These are phyloP conservation scores for Metahyphopichia silvanorum DNA, from an alignment of 805 yeast genomes.

Conservation along the genomic window DNA sequence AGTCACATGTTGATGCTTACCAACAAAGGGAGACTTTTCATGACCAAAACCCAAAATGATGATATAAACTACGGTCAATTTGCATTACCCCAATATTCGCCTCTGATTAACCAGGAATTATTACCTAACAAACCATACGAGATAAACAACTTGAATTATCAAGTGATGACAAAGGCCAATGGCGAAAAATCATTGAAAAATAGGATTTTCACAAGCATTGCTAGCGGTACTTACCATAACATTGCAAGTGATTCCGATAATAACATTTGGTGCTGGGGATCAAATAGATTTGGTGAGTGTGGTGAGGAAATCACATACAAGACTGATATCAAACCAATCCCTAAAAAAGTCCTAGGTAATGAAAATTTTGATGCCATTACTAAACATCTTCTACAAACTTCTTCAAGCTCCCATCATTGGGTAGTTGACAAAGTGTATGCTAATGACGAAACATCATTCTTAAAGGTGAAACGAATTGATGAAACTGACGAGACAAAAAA, in stretches of 20 bases:
- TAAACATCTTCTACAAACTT: constrained; percentile 30
- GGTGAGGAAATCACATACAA: constrained; percentile 66
- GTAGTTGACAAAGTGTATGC: constrained; percentile 58
- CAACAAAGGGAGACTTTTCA: constrained; percentile 55
- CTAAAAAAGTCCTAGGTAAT: constrained; percentile 39
- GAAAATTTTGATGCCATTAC: constrained; percentile 11
- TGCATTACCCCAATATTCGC: constrained; percentile 74
- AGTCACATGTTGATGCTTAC: constrained; percentile 68
- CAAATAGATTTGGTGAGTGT: constrained; percentile 79
- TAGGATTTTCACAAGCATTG: constrained; percentile 55
- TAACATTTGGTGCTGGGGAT: constrained; percentile 81
- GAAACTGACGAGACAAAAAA: constrained; percentile 13
- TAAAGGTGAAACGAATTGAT: constrained; percentile 22
- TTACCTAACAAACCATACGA: constrained; percentile 37
- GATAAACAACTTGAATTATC: constrained; percentile 55
- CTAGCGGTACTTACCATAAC: constrained; percentile 73
- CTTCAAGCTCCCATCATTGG: constrained; percentile 30
- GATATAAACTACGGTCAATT: constrained; percentile 68
- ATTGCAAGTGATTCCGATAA: constrained; percentile 68
- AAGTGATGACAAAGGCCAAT: constrained; percentile 17
- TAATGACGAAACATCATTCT: constrained; percentile 54
- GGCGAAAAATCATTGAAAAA: constrained; percentile 22
- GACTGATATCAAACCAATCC: constrained; percentile 68
- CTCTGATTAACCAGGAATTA: constrained; percentile 19
- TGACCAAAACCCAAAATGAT: constrained; percentile 55